A percentile compares a stretch with the other conserved stretches of the same genome.
Evolutionary conservation across 495 filamentous ascomycete genomes (phyloP).

Genomic region (Sordaria brevicollis): DNA sequence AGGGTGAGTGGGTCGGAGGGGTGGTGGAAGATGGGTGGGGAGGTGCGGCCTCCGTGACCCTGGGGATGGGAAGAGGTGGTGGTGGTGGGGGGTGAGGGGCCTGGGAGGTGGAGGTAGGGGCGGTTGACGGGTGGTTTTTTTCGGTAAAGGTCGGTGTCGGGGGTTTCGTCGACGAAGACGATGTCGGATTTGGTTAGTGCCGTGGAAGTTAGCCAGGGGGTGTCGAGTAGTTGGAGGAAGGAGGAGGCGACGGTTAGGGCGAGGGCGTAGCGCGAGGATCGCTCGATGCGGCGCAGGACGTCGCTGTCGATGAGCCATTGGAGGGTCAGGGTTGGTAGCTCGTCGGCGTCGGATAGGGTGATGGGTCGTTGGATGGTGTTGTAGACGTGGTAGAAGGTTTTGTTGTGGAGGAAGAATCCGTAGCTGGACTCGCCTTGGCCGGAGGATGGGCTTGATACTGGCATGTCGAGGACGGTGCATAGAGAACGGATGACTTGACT

Average conservation of each 20-base stretch:
- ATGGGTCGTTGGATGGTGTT: too few relatives aligned
- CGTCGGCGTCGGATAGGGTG: background rate
- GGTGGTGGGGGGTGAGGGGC: too few relatives aligned
- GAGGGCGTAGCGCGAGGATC: slow-evolving; percentile 4
- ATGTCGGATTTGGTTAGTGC: slow-evolving; percentile 1
- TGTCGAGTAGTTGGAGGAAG: slow-evolving; percentile 12
- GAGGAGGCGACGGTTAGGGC: slow-evolving; percentile 12
- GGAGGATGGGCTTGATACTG: too few relatives aligned
- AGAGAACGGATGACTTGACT: too few relatives aligned
- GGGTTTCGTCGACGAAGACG: slow-evolving; percentile 5
- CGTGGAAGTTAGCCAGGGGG: slow-evolving; percentile 10
- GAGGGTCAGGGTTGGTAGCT: slow-evolving; percentile 1
- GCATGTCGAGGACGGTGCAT: too few relatives aligned
- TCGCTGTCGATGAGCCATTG: slow-evolving; percentile 8
- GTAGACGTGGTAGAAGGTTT: slow-evolving; percentile 8
- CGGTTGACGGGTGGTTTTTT: too few relatives aligned
- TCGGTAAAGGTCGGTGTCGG: background rate
- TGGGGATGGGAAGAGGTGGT: too few relatives aligned
- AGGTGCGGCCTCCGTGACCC: too few relatives aligned
- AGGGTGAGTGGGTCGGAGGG: too few relatives aligned
- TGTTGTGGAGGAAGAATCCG: slow-evolving; percentile 6
- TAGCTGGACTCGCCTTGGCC: too few relatives aligned
- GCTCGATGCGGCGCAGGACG: background rate
- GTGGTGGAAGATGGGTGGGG: too few relatives aligned
- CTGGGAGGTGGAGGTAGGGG: too few relatives aligned